Base-by-base conservation (phyloP, 1,284 basidiomycete genomes). In the Ceratobasidium sp. region DNA sequence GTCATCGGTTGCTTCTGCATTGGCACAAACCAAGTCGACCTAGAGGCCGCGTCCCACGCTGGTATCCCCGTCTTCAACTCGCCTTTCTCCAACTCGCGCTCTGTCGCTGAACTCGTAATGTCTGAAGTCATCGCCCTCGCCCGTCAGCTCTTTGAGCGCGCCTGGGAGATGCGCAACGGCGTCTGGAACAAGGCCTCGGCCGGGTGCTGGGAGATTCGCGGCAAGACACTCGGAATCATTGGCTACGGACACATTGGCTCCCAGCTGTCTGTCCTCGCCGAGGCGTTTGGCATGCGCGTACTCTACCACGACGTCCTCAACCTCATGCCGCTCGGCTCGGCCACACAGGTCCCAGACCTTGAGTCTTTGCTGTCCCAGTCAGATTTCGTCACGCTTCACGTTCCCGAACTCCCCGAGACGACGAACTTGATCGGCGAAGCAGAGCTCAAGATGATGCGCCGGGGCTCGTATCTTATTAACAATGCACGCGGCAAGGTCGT, bases 1-100 rank as follows among this genome's bases (percentile, higher is more conserved):
- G 94, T 91, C 75, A 94, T 99, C 73, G 97, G 97, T 45, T 99
- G 97, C 81, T 99, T 99, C 87, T 99, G 97, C 82, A 99, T 99
- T 76, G 97, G 97, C 70, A 96, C 95, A 72, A 99, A 99, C 81
- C 97, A 99, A 80, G 97, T 99, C 75, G 95, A 98, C 79, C 89
- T 99, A 60, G 74, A 80, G 50, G 87, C 91, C 3, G 95, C 96
- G 42, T 88, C 93, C 56, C 87, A 87, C 70, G 89, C 91, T 69
- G 97, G 97, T 74, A 93, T 99, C 73, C 93, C 96, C 42, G 97
- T 99, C 68, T 99, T 99, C 87, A 99, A 99, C 81, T 99, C 96
- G 13, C 97, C 97, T 35, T 99, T 99, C 82, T 96, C 97, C 79
- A 99, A 99, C 82, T 99, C 97, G 47, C 93, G 97, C 73, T 98